Evolutionary conservation across 1,139 yeast species (phyloP).

Genomic region (Suzukiozyma palmioleophila): DNA sequence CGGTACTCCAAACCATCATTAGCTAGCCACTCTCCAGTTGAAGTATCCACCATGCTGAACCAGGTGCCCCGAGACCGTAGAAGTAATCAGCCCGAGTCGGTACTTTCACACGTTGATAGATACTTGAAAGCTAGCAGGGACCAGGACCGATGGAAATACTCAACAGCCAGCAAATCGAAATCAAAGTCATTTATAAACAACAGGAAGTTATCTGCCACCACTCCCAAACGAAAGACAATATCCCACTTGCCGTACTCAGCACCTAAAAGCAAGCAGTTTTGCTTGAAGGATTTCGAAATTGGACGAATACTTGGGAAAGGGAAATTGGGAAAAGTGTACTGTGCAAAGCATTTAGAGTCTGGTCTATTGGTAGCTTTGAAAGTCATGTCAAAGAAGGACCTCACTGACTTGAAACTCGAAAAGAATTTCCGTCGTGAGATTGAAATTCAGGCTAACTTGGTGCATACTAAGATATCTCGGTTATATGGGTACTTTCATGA

Average conservation of each 20-base stretch:
- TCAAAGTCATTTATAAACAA: constrained; percentile 2
- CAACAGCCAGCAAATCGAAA: neutral
- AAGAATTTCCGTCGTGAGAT: constrained; percentile 86
- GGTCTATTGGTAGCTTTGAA: constrained; percentile 88
- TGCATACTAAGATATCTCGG: constrained; percentile 76
- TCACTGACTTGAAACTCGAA: constrained; percentile 73
- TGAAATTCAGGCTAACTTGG: constrained; percentile 76
- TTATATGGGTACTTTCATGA: constrained; percentile 86
- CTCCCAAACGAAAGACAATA: constrained; percentile 3
- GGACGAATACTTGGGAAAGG: constrained; percentile 92
- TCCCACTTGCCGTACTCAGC: constrained; percentile 2
- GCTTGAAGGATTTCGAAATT: constrained; percentile 70
- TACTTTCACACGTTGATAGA: too few relatives aligned
- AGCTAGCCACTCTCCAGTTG: neutral
- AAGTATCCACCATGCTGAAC: neutral
- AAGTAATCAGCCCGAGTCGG: too few relatives aligned
- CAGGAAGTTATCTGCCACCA: constrained; percentile 1
- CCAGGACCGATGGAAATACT: neutral
- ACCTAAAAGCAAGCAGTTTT: neutral
- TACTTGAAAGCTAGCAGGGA: too few relatives aligned
- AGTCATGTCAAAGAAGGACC: constrained; percentile 81
- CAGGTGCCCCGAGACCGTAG: too few relatives aligned
- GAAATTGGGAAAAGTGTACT: constrained; percentile 87
- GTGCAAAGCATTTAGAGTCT: constrained; percentile 70
- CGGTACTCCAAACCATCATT: neutral